These are phyloP conservation scores for Cinnamomum micranthum DNA, from an alignment of 164 flowering plant genomes.

Conservation along the genomic window DNA sequence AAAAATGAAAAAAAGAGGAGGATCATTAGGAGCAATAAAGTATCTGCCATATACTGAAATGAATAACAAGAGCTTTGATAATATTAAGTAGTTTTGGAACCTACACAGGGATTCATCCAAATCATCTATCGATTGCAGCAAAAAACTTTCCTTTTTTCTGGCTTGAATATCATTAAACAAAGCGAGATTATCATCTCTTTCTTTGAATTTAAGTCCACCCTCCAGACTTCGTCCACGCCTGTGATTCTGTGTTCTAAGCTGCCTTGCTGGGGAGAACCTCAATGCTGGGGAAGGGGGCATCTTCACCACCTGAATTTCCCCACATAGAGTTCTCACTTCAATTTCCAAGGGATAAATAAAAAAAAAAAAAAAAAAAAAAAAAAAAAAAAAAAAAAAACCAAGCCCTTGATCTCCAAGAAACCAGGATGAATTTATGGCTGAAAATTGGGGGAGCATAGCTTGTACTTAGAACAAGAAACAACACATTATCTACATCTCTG, in stretches of 20 bases:
- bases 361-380: not conserved
- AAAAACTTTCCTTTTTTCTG: conserved; percentile 64
- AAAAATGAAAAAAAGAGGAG: not conserved
- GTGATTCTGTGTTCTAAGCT: conserved; percentile 45
- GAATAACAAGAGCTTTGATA: not conserved
- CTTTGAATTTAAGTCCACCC: conserved; percentile 47
- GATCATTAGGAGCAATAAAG: not conserved
- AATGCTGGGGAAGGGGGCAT: conserved; percentile 87
- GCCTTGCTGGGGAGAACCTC: conserved; percentile 67
- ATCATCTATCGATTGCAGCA: conserved; percentile 71
- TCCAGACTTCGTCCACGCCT: conserved; percentile 79
- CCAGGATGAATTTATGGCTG: not conserved
- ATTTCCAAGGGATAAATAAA: not conserved
- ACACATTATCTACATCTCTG: no score
- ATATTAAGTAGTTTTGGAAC: conserved; percentile 6
- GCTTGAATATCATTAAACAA: conserved; percentile 77
- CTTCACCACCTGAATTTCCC: conserved; percentile 17
- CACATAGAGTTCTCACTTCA: conserved; percentile 9
- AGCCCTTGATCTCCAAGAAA: conserved; percentile 5
- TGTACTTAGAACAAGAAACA: no score
- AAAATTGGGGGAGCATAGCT: no score
- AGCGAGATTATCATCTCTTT: conserved; percentile 85
- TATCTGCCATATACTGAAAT: not conserved
- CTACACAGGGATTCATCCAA: conserved; percentile 81
- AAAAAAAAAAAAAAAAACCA: not conserved